These are phyloP conservation scores for Sporothrix schenckii DNA, from an alignment of 2,329 filamentous ascomycete species.

Conservation along the genomic window DNA sequence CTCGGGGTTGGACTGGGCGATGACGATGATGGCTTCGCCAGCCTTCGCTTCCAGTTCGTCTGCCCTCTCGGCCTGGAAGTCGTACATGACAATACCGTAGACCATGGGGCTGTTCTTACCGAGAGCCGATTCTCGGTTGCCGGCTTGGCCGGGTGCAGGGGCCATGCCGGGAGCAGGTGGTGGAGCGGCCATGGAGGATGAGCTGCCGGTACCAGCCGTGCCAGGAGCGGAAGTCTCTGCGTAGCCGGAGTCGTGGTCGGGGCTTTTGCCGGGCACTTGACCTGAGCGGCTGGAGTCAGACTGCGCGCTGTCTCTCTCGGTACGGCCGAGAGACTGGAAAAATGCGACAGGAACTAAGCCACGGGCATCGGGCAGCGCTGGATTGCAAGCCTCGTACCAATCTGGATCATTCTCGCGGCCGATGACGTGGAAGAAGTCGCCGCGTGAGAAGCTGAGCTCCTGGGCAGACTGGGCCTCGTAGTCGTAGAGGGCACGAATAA, in stretches of 20 bases:
- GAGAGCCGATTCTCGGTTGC: slow-evolving; percentile 53
- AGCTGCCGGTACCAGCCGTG: slow-evolving; percentile 19
- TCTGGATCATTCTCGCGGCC: slow-evolving; percentile 90
- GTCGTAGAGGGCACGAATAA: slow-evolving; percentile 95
- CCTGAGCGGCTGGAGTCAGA: slow-evolving; percentile 60
- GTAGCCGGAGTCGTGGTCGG: slow-evolving; percentile 90
- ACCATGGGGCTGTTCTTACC: slow-evolving; percentile 77
- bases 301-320: slow-evolving; percentile 82
- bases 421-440: slow-evolving; percentile 98
- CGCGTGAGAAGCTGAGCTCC: slow-evolving; percentile 87
- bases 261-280: slow-evolving; percentile 57
- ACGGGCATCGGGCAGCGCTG: slow-evolving; percentile 79
- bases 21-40: slow-evolving; percentile 96
- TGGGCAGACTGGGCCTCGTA: slow-evolving; percentile 76
- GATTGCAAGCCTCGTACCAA: slow-evolving; percentile 99
- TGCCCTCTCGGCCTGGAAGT: slow-evolving; percentile 92
- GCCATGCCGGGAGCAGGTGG: slow-evolving; percentile 40
- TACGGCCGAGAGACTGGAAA: slow-evolving; percentile 91
- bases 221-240: slow-evolving; percentile 56
- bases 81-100: slow-evolving; percentile 95
- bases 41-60: slow-evolving; percentile 95
- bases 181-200: slow-evolving; percentile 25
- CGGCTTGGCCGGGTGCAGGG: slow-evolving; percentile 41
- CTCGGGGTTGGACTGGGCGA: slow-evolving; percentile 96
- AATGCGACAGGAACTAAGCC: slow-evolving; percentile 92